These are phyloP conservation scores for Handroanthus guayacan DNA, from an alignment of 257 asterid genomes.

Conservation along the genomic window DNA sequence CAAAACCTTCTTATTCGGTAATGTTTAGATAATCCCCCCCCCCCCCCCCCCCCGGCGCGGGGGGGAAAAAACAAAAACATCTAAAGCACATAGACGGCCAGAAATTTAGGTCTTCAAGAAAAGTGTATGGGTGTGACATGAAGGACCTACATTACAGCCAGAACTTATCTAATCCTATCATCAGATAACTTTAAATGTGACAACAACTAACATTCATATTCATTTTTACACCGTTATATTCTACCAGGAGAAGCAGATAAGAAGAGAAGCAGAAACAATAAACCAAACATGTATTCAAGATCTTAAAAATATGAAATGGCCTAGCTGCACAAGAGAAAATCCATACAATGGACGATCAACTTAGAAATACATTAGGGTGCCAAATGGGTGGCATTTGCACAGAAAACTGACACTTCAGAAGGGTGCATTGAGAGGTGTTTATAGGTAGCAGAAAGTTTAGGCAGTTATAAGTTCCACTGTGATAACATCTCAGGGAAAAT, in stretches of 20 bases:
- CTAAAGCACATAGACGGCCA: slow-evolving; percentile 15
- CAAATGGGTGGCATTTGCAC: slow-evolving; percentile 18
- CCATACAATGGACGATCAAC: not conserved
- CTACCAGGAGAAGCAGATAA: not conserved
- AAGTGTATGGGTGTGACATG: not conserved
- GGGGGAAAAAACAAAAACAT: too few species aligned
- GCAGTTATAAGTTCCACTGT: not conserved
- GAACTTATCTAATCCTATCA: not conserved
- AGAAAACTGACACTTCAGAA: slow-evolving; percentile 2
- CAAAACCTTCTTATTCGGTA: slow-evolving; percentile 11
- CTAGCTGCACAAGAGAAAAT: not conserved
- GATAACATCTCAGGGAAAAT: slow-evolving; percentile 6
- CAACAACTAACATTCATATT: not conserved
- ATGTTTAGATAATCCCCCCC: not conserved
- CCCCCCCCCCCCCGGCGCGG: not conserved
- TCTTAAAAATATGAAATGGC: not conserved
- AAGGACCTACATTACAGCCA: not conserved
- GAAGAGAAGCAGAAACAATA: slow-evolving; percentile 15
- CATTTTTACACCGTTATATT: not conserved
- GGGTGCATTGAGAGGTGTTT: not conserved
- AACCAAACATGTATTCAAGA: not conserved
- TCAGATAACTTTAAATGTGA: not conserved
- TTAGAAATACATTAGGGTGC: not conserved
- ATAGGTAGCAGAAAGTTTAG: not conserved
- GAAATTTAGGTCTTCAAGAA: not conserved